A percentile compares a stretch with the other conserved stretches of the same genome.
phyloP scores from a whole-genome alignment of 1,139 yeast species.

The Geotrichum europaeum region DNA sequence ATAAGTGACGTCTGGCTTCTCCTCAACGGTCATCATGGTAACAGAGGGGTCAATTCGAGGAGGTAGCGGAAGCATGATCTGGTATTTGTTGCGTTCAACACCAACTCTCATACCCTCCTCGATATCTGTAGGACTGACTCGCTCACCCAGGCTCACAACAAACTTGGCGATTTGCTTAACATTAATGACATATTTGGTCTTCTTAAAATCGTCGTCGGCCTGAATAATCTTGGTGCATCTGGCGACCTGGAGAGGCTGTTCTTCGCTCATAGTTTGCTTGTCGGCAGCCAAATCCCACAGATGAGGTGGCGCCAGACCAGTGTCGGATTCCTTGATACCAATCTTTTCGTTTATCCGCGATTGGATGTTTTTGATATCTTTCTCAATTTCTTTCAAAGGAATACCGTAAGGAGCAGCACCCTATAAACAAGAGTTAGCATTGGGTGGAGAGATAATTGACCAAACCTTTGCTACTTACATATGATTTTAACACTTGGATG shows the following conservation, averaged over 20 bases:
- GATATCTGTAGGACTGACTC: conserved; percentile 96
- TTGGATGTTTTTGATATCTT: conserved; percentile 78
- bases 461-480: conserved; percentile 36
- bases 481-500: conserved; percentile 91
- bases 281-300: conserved; percentile 98
- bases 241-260: conserved; percentile 96
- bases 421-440: conserved; percentile 19
- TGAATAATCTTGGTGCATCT: conserved; percentile 96
- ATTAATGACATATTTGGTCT: conserved; percentile 88
- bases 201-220: conserved; percentile 59
- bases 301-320: conserved; percentile 93
- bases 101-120: conserved; percentile 99
- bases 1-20: conserved; percentile 81
- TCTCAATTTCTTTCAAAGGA: conserved; percentile 71
- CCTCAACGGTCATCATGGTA: conserved; percentile 99
- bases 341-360: conserved; percentile 85
- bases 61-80: conserved; percentile 92
- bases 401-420: conserved; percentile 96
- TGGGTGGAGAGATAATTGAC: not conserved
- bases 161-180: conserved; percentile 97
- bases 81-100: conserved; percentile 94
- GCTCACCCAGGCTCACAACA: conserved; percentile 87
- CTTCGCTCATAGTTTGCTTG: conserved; percentile 85
- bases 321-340: conserved; percentile 90
- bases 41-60: conserved; percentile 97